Percentiles rank a stretch among this genome's conserved stretches.
Conservation (phyloP, 1,284 basidiomycete species). For the Hemileccinum hortonii region DNA sequence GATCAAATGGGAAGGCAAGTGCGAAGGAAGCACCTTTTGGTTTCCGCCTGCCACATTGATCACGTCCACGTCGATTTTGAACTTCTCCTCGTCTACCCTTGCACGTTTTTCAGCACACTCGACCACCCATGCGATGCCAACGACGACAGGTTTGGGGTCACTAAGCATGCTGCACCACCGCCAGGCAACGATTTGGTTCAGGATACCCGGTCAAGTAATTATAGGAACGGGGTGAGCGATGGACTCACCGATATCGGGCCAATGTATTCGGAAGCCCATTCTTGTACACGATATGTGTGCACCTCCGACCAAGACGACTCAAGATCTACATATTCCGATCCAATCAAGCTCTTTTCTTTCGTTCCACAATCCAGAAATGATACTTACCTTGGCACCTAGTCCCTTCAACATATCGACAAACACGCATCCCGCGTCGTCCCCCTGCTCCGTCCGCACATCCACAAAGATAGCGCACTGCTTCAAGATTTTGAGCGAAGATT, state of each 20-base stretch:
- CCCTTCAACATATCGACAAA: slow-evolving; percentile 83
- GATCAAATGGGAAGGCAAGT: not conserved
- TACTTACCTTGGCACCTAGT: slow-evolving; percentile 80
- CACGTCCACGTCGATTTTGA: slow-evolving; percentile 66
- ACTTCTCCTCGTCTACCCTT: slow-evolving; percentile 66
- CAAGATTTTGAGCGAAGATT: slow-evolving; percentile 47
- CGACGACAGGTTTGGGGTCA: slow-evolving; percentile 69
- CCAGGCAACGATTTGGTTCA: not conserved
- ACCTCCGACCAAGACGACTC: slow-evolving; percentile 66
- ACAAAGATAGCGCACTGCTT: slow-evolving; percentile 85
- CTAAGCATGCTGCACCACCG: slow-evolving; percentile 46
- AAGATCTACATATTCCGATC: slow-evolving; percentile 45
- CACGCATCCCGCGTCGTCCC: slow-evolving; percentile 80
- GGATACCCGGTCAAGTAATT: not conserved
- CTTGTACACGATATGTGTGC: slow-evolving; percentile 91
- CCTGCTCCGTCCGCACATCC: slow-evolving; percentile 84
- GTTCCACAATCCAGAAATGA: not conserved
- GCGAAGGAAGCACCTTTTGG: slow-evolving; percentile 57
- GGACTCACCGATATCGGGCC: slow-evolving; percentile 63
- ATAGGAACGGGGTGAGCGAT: not conserved
- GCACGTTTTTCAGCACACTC: slow-evolving; percentile 52
- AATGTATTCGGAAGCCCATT: slow-evolving; percentile 80
- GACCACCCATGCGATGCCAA: slow-evolving; percentile 92
- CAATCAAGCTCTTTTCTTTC: slow-evolving; percentile 2
- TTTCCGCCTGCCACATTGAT: slow-evolving; percentile 64